A percentile compares a stretch with the other conserved stretches of the same genome.
Evolutionary conservation across 495 filamentous ascomycete genomes (phyloP).

Genomic region (Lasiosphaeriaceae sp.): DNA sequence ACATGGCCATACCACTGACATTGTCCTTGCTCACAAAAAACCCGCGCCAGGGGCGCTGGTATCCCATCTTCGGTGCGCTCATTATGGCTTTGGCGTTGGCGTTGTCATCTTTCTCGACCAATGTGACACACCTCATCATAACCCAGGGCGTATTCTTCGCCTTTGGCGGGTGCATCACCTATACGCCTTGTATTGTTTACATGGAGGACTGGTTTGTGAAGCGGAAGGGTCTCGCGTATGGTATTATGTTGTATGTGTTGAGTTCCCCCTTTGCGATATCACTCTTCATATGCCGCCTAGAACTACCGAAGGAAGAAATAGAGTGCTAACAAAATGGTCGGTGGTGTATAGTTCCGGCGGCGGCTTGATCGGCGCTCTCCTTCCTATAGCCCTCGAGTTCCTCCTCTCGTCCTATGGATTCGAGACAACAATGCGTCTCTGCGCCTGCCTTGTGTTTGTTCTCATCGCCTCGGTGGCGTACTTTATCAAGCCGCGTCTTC

Average conservation of each 20-base stretch:
- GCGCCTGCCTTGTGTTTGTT: conserved; percentile 45
- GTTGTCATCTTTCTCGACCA: conserved; percentile 42
- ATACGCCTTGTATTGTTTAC: conserved; percentile 46
- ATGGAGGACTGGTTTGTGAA: conserved; percentile 56
- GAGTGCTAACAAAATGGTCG: conserved; percentile 13
- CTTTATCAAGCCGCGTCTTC: conserved; percentile 57
- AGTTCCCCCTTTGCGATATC: no score
- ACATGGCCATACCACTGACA: conserved; percentile 41
- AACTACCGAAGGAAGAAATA: no score
- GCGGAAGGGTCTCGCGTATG: conserved; percentile 52
- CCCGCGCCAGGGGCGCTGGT: conserved; percentile 26
- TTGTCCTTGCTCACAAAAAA: conserved; percentile 30
- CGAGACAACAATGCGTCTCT: conserved; percentile 47
- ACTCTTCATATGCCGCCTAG: no score
- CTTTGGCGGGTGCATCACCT: conserved; percentile 44
- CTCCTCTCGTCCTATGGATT: conserved; percentile 52
- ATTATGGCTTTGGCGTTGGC: conserved; percentile 39
- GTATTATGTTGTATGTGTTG: conserved; percentile 36
- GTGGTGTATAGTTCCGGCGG: conserved; percentile 37
- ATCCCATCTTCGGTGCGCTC: conserved; percentile 34
- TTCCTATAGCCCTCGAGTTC: conserved; percentile 50
- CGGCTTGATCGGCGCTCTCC: conserved; percentile 31
- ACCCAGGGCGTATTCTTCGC: conserved; percentile 54
- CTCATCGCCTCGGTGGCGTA: conserved; percentile 50
- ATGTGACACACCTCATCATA: conserved; percentile 43